phyloP scores from a whole-genome alignment of 345 rosid genomes.

The Hevea brasiliensis region DNA sequence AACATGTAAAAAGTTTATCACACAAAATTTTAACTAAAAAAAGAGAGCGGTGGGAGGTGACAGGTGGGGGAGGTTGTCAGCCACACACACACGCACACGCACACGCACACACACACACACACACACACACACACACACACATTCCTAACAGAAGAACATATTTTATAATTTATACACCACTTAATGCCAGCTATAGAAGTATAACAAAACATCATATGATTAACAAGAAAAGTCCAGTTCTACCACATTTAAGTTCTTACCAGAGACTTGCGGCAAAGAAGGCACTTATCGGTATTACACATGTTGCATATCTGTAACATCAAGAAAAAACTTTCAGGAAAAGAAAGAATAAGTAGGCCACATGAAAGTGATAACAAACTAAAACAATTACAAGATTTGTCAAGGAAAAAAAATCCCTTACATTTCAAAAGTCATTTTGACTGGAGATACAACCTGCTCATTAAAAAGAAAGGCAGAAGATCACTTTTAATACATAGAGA shows the following conservation, averaged over 20 bases:
- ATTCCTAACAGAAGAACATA: no score
- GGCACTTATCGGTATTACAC: constrained; percentile 92
- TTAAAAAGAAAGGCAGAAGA: constrained; percentile 1
- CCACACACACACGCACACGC: no score
- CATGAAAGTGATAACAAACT: constrained; percentile 1
- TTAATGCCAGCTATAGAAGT: neutral
- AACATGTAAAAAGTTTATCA: no score
- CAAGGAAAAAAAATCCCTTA: constrained; percentile 35
- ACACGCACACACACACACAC: no score
- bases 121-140: no score
- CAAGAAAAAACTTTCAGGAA: constrained; percentile 20
- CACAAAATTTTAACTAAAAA: no score
- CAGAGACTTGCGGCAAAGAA: constrained; percentile 98
- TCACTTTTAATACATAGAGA: constrained; percentile 3
- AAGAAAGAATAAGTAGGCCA: constrained; percentile 3
- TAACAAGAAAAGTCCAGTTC: constrained; percentile 5
- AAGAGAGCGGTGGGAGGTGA: no score
- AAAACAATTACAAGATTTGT: neutral
- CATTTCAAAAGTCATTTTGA: constrained; percentile 96
- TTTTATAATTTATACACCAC: neutral
- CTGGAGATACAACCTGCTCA: constrained; percentile 87
- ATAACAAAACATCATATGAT: neutral
- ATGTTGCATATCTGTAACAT: constrained; percentile 72
- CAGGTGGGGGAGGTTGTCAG: no score
- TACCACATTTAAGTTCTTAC: constrained; percentile 46